Base-by-base conservation (phyloP, 441 rosid genomes). In the Monsonia emarginata region DNA sequence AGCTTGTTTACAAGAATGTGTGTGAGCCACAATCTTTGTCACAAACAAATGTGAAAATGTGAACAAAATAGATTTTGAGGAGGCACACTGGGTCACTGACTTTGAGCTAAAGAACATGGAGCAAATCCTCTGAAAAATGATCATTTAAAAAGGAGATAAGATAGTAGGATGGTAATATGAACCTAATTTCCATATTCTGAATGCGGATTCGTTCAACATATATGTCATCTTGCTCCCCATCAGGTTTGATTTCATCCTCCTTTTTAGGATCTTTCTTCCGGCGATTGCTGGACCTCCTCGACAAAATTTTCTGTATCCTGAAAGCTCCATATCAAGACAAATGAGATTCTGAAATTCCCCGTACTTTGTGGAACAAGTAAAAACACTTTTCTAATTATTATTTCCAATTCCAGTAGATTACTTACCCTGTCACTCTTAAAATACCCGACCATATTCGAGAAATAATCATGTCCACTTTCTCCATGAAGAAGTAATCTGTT, bases 161-260 rank as follows among this genome's bases (percentile, higher is more conserved):
- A 16, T 28, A 31, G 32, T 22, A 52, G 38, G 64, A 52, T 61
- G 58, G 25, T 40, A 31, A 18, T 36, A 63, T 25, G 52, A 19
- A 87, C 97, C 92, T 86, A 64, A 88, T 79, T 48, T 77, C 71
- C 76, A 90, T 81, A 70, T 88, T 90, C 79, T 90, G 89, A 22
- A 86, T 82, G 26, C 89, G 86, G 61, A 86, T 82, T 62, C 90
- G 78, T 74, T 90, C 95, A 24, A 88, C 81, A 50, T 13, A 77
- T 65, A 88, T 65, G 75, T 77, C 82, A 19, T 78, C 76, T 0
- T 79, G 68, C 31, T 76, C 81, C 10, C 59, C 27, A 5, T 86
- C 86, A 42, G 61, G 73, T 14, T 19, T 64, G 61, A 82, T 83
- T 67, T 84, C 83, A 71, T 78, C 74, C 30, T 73, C 72, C 13